phyloP scores from a whole-genome alignment of 345 rosid species.

The Balakata baccata region DNA sequence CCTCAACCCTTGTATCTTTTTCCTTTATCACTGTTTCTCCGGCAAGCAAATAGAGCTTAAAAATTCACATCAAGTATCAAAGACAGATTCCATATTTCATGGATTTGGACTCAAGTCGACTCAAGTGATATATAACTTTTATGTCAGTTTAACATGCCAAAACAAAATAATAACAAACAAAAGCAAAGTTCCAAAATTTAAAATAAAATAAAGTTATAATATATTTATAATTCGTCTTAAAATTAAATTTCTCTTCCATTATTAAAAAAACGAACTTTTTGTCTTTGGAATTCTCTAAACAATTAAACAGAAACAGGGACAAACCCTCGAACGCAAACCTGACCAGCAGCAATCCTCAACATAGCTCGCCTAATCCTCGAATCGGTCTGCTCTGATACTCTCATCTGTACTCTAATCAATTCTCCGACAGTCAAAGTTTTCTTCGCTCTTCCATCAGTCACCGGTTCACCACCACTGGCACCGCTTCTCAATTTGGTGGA shows the following conservation, averaged over 20 bases:
- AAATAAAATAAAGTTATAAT: background rate
- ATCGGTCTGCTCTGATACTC: slow-evolving; percentile 35
- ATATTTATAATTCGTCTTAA: background rate
- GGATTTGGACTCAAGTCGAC: background rate
- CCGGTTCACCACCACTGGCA: slow-evolving; percentile 21
- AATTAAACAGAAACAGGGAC: slow-evolving; percentile 9
- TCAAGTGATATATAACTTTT: background rate
- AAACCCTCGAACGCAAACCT: slow-evolving; percentile 14
- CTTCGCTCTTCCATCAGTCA: slow-evolving; percentile 31
- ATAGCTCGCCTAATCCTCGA: slow-evolving; percentile 31
- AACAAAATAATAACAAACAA: background rate
- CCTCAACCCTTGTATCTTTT: too few relatives aligned
- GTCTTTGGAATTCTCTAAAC: slow-evolving; percentile 11
- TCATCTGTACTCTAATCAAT: slow-evolving; percentile 32
- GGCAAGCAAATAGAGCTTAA: slow-evolving; percentile 1
- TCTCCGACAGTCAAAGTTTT: slow-evolving; percentile 50
- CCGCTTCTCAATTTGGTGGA: slow-evolving; percentile 29
- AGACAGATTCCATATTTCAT: background rate
- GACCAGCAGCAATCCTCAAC: slow-evolving; percentile 34
- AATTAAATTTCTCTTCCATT: background rate
- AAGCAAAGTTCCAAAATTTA: background rate
- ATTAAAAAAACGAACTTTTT: background rate
- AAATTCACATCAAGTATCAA: background rate
- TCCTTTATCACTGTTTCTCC: background rate
- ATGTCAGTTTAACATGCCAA: background rate